phyloP scores from a whole-genome alignment of 139 green algal species.

The Chlamydomonas sp. region DNA sequence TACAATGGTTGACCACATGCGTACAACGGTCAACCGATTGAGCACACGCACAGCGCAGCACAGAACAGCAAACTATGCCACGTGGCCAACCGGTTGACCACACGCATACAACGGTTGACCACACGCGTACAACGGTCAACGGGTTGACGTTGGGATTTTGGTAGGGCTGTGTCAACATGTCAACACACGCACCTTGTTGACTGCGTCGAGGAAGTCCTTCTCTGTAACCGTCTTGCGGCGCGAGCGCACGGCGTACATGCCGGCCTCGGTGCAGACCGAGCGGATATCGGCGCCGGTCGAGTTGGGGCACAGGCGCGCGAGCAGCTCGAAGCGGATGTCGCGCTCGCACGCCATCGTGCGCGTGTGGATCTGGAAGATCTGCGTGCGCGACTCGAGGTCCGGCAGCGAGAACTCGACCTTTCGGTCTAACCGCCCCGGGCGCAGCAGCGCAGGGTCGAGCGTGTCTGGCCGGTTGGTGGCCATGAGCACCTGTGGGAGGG shows the following conservation, averaged over 20 bases:
- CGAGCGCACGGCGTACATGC: conserved; percentile 90
- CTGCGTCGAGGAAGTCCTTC: conserved; percentile 97
- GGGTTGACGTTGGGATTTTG: too few species aligned
- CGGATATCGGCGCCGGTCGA: conserved; percentile 93
- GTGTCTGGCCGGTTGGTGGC: conserved; percentile 96
- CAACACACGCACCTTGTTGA: conserved; percentile 98
- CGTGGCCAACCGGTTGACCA: too few species aligned
- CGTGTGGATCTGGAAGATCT: conserved; percentile 98
- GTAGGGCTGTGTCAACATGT: too few species aligned
- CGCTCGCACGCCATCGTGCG: conserved; percentile 94
- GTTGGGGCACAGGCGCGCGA: conserved; percentile 92
- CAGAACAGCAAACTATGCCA: too few species aligned
- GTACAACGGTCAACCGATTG: too few species aligned
- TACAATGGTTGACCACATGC: too few species aligned
- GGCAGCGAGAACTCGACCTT: conserved; percentile 98
- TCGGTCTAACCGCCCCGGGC: conserved; percentile 88
- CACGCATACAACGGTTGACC: too few species aligned
- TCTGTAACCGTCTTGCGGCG: conserved; percentile 96
- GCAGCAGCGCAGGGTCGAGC: conserved; percentile 92
- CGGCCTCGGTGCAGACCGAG: conserved; percentile 91
- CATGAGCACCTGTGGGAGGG: conserved; percentile 84
- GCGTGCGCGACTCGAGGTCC: conserved; percentile 86
- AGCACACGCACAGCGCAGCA: too few species aligned
- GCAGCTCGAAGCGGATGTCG: conserved; percentile 94
- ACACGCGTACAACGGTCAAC: too few species aligned